Evolutionary conservation across 2,329 filamentous ascomycete genomes (phyloP).

Genomic region (Gaeumannomyces sp.): DNA sequence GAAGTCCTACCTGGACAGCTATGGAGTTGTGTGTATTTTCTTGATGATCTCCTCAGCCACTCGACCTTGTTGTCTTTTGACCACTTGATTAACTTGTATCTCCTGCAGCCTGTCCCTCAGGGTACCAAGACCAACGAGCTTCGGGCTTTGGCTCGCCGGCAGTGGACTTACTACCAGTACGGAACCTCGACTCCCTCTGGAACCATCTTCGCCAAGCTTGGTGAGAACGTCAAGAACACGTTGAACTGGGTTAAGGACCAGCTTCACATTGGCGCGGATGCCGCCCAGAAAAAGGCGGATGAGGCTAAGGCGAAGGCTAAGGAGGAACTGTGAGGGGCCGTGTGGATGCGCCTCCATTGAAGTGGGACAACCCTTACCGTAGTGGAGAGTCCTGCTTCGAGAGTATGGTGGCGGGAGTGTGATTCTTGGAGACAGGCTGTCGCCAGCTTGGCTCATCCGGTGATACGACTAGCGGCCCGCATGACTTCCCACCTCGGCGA

Average conservation of each 20-base stretch:
- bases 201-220: conserved; percentile 60
- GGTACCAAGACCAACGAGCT: conserved; percentile 64
- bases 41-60: conserved; percentile 12
- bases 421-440: neutral
- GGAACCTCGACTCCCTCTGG: conserved; percentile 61
- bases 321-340: conserved; percentile 40
- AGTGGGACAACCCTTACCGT: no score
- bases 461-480: no score
- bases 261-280: conserved; percentile 40
- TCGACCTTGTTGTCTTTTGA: conserved; percentile 7
- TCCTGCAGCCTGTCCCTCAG: conserved; percentile 47
- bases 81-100: conserved; percentile 18
- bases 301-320: conserved; percentile 33
- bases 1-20: conserved; percentile 74
- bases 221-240: conserved; percentile 38
- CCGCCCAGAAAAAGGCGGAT: conserved; percentile 40
- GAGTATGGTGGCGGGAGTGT: neutral
- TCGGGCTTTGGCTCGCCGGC: conserved; percentile 63
- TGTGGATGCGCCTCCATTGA: neutral
- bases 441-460: neutral
- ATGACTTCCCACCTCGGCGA: neutral
- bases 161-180: conserved; percentile 71
- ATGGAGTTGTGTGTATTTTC: conserved; percentile 51
- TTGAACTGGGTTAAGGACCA: conserved; percentile 48
- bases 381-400: no score